These are phyloP conservation scores for Flaveria linearis DNA, from an alignment of 129 eudicot genomes.

Conservation along the genomic window DNA sequence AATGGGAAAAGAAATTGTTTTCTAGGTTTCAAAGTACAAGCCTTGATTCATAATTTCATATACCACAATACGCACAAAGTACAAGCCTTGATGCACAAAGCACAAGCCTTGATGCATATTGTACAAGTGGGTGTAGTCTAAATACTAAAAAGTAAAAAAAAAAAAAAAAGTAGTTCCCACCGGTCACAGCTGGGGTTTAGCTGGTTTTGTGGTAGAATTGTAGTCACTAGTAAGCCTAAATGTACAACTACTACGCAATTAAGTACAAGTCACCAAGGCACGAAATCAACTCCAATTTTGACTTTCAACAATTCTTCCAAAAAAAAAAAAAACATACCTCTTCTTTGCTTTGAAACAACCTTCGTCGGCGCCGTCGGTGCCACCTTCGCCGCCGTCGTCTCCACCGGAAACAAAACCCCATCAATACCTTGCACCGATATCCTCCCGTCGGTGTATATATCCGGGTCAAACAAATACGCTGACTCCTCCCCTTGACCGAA, in stretches of 20 bases:
- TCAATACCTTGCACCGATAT: constrained; percentile 96
- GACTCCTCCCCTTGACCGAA: constrained; percentile 73
- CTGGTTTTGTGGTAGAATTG: background rate
- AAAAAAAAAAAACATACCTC: constrained; percentile 58
- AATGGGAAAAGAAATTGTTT: background rate
- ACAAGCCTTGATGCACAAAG: too few species aligned
- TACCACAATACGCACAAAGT: background rate
- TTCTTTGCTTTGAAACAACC: constrained; percentile 51
- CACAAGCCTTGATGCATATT: too few species aligned
- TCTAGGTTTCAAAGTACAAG: background rate
- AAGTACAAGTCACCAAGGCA: constrained; percentile 25
- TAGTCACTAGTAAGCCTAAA: background rate
- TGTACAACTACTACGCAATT: constrained; percentile 5
- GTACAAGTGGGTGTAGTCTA: too few species aligned
- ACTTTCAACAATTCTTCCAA: background rate
- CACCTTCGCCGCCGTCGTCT: constrained; percentile 32
- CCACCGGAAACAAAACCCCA: constrained; percentile 73
- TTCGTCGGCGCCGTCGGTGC: constrained; percentile 42
- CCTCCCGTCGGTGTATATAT: constrained; percentile 93
- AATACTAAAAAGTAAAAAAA: too few species aligned
- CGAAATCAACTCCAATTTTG: background rate
- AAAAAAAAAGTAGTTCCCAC: background rate
- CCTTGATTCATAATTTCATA: background rate
- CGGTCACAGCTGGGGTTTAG: constrained; percentile 28
- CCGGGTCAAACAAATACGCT: constrained; percentile 95